Evolutionary conservation across 305 asterid species (phyloP), one percentile per base, ranked within the genome.

Genomic region (Rubia tinctorum): DNA sequence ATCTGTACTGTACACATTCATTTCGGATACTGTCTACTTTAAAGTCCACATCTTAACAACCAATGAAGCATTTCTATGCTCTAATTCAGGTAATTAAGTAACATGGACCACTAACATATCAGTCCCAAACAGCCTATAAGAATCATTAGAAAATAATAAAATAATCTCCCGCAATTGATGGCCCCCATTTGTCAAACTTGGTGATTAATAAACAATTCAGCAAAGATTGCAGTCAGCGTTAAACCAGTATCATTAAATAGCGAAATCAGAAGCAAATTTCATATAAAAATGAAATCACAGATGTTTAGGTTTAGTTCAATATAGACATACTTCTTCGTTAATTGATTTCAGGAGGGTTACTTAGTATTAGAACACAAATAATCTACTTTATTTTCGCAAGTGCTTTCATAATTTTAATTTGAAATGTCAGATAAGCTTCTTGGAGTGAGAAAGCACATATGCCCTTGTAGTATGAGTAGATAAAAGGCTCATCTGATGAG

Each of bases 391-490:
- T 66, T 66, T 65, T 17, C 8, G 20, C 40, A 66, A 64, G 69
- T 25, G 8, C 51, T 17, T 18, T 17, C 12, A 49, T 49, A 49
- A n/a, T 44, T 37, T 17, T 9, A 37, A 23, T 17, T 37, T 9
- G 20, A 9, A 37, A 64, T 17, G 47, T 39, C 69, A 66, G 30
- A 66, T 66, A 66, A 66, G 30, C 34, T 66, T 66, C 42, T 62
- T 30, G 40, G 51, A 27, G n/a, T 64, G 8, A 12, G 42, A 62
- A 6, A 62, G 67, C 67, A 5, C 18, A 64, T 37, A 37, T 64
- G 6, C 8, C 27, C 51, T 13, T 37, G 69, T 40, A 39, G 2
- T 64, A 17, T 39, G 49, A 64, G 53, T 8, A n/a, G 27, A 15
- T 30, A 63, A 14, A 13, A 10, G 25, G 47, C 23, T 34, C 68